Base-by-base conservation (phyloP, 805 yeast species). In the Yarrowia yakushimensis region DNA sequence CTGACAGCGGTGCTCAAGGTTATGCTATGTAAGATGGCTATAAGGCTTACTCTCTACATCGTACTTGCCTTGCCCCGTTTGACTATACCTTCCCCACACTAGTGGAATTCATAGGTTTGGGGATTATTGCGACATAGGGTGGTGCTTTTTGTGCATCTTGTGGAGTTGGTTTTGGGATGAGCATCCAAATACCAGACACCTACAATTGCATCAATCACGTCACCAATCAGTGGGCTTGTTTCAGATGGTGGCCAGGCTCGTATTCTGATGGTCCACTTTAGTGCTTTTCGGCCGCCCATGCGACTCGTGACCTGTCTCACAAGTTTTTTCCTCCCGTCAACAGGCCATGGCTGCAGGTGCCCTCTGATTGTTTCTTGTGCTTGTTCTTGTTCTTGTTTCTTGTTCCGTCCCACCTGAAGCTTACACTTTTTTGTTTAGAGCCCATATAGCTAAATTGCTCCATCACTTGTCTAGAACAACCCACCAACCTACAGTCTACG, bases 371-470 rank as follows among this genome's bases (percentile, higher is more conserved):
- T 43, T 17, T 45, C 52, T 18, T 18, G 52, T 27, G n/a, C n/a
- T n/a, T n/a, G n/a, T n/a, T n/a, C n/a, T n/a, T n/a, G n/a, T 43
- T 39, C 36, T 45, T 45, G 52, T 28, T 30, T 45, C 52, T 45
- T 45, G 52, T 45, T 30, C 36, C 20, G 52, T 45, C 52, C 52
- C 41, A 22, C 25, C 23, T 41, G 28, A 23, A 41, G 48, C 22
- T 27, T 62, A 27, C 63, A 23, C 41, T 33, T 25, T 33, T 25
- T 52, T 43, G 55, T 28, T 59, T 27, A 59, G 30, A 41, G 52
- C 34, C 34, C 62, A 61, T 39, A 25, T 39, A 25, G 43, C 42
- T 25, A 59, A 36, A 28, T 41, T 37, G 55, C 39, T 48, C 55
- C 55, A 36, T 45, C 52, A 45, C 52, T 45, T 45, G 34, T 45